Base-by-base conservation (phyloP, 345 rosid species). In the Citrus unshiu region DNA sequence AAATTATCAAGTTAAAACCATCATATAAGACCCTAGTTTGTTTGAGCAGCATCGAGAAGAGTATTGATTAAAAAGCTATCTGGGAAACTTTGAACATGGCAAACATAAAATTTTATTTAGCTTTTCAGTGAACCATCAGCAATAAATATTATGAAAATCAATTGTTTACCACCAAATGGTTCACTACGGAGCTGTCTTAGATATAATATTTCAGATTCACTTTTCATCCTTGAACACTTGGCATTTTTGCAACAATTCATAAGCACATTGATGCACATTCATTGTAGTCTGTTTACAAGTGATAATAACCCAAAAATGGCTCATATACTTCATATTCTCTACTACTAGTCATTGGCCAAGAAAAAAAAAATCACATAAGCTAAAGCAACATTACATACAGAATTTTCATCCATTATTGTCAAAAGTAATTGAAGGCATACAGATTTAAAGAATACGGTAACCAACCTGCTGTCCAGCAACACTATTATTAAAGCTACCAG, bases 401-500 rank as follows among this genome's bases (percentile, higher is more conserved):
- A 19, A 78, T 8, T 19, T 64, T 54, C 64, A 27, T 35, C 19
- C 30, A 32, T 32, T 32, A 34, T 25, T 19, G 14, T 43, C 27
- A 65, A 77, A 46, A 64, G 35, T 37, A 61, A 67, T 14, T 64
- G 81, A 61, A 56, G 62, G 25, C 51, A 21, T 76, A 68, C 2
- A 6, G n/a, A 34, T 49, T 65, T 7, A 34, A 77, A 78, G 61
- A 0, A 29, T 49, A 43, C 56, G 72, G 40, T 4, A 32, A 72
- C 86, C 54, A 79, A 89, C 91, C 90, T 89, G 89, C 70, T 87
- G 84, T 46, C 81, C 91, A 34, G 91, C 85, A 69, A 89, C 88
- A 46, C 87, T 89, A 61, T 89, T 89, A 79, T 89, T 89, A 81
- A 89, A 89, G 81, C 90, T 85, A 51, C 83, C 86, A 24, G 91